Evolutionary conservation across 805 yeast genomes (phyloP), one percentile per base, ranked within the genome.

Genomic region (Ogataea kodamae): DNA sequence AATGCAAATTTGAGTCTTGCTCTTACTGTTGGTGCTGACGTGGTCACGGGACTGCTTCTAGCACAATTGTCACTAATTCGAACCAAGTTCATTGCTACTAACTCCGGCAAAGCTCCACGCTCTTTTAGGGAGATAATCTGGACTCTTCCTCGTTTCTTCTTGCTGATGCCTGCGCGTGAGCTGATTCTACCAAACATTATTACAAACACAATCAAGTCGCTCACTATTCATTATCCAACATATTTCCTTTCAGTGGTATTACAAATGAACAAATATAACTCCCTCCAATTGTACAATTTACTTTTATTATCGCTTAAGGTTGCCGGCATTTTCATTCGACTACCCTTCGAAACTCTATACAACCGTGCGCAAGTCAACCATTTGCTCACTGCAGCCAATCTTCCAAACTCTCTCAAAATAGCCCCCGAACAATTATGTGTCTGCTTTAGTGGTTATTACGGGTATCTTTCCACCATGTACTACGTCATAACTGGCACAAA

Each of bases 311-410:
- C 70, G 2, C 67, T 84, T n/a, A 74, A 82, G 33, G 61, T 81
- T 13, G 37, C 76, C 28, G 95, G 87, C 46, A 67, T 90, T 23
- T 74, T 81, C 40, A 68, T 88, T 36, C 80, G 78, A 53, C 65
- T 92, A 42, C 98, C 98, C 3, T 71, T 88, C 32, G 98, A 90
- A 52, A 88, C 95, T 9, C 57, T 90, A 25, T 70, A 86, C 39
- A 69, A 94, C 40, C 76, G 96, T 44, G 88, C 90, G 10, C 97
- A 90, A 55, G 75, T 87, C 7, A 65, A 76, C 35, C 78, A 75
- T 50, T 65, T 87, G 41, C 47, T 81, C 14, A 49, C 53, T 0
- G 45, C 49, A 15, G 62, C 59, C 13, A 33, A 40, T 3, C 31
- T 53, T 11, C 76, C 73, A 30, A 56, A 52, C 54, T 66, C 54